Conservation (phyloP, 352 stramenopile genomes). For the Globisporangium lucens region DNA sequence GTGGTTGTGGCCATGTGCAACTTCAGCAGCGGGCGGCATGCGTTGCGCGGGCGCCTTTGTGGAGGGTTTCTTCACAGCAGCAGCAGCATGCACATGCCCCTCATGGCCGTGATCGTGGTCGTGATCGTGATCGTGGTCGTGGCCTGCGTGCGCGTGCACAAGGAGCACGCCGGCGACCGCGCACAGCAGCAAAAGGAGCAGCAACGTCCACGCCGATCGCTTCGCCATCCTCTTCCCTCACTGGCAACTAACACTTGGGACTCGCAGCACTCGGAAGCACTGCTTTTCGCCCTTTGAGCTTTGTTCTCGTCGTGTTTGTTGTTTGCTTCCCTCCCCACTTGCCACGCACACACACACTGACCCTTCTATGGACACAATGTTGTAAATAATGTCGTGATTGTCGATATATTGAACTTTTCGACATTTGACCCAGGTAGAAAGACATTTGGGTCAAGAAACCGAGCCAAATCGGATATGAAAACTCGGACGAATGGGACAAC, state of each 20-base stretch:
- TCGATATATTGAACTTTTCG: too few relatives aligned
- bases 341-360: background rate
- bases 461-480: too few relatives aligned
- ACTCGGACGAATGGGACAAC: too few relatives aligned
- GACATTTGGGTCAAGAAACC: too few relatives aligned
- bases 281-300: background rate
- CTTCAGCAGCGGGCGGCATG: conserved; percentile 1
- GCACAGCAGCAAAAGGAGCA: conserved; percentile 7
- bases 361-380: background rate
- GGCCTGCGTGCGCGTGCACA: conserved; percentile 9
- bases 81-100: conserved; percentile 10
- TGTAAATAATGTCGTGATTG: too few relatives aligned
- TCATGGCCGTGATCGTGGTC: conserved; percentile 9
- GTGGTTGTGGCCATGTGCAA: conserved; percentile 16
- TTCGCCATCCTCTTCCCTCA: background rate
- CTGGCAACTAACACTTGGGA: background rate
- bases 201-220: background rate
- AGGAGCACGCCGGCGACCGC: background rate
- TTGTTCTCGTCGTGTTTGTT: background rate
- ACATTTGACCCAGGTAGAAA: too few relatives aligned
- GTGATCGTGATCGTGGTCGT: conserved; percentile 17
- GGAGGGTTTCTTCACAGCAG: conserved; percentile 2
- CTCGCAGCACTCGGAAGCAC: background rate
- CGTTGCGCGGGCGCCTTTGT: background rate
- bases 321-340: background rate